phyloP scores from a whole-genome alignment of 1,139 yeast genomes.

The Candida freyschussii region DNA sequence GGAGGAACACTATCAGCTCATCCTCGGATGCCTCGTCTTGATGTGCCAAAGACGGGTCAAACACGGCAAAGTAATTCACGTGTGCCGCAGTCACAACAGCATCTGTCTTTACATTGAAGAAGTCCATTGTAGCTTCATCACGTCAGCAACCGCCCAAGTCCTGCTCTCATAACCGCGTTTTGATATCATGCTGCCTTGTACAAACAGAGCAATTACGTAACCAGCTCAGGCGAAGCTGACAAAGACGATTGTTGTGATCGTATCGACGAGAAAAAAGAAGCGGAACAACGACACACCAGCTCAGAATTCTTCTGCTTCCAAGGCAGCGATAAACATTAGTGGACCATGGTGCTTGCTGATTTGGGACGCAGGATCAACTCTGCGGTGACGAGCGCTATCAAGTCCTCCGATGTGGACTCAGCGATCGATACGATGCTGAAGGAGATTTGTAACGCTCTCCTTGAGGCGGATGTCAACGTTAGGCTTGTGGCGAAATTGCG shows the following conservation, averaged over 20 bases:
- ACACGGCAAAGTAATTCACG: slow-evolving; percentile 17
- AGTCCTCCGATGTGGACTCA: slow-evolving; percentile 52
- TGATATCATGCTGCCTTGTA: too few species aligned
- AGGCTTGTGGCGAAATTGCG: slow-evolving; percentile 74
- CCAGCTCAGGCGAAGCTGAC: too few species aligned
- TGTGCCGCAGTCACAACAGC: slow-evolving; percentile 10
- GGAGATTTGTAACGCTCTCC: slow-evolving; percentile 82
- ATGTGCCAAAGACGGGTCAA: slow-evolving; percentile 15
- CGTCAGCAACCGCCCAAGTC: too few species aligned
- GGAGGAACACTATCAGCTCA: slow-evolving; percentile 9
- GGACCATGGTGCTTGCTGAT: slow-evolving; percentile 86
- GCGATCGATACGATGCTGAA: slow-evolving; percentile 71
- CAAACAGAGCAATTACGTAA: too few species aligned
- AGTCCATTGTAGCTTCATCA: slow-evolving; percentile 18
- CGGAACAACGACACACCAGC: too few species aligned
- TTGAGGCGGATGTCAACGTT: slow-evolving; percentile 91
- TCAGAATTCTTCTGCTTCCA: too few species aligned
- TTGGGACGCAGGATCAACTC: slow-evolving; percentile 80
- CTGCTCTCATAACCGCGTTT: too few species aligned
- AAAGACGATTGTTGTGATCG: too few species aligned
- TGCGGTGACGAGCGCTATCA: slow-evolving; percentile 68
- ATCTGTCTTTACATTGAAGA: slow-evolving; percentile 20
- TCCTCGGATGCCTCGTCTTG: slow-evolving; percentile 8
- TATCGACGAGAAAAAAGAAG: too few species aligned
- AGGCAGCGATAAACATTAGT: too few species aligned